Evolutionary conservation across 192 early-diverging fungal genomes (phyloP).

Genomic region (Umbelopsis sp.): DNA sequence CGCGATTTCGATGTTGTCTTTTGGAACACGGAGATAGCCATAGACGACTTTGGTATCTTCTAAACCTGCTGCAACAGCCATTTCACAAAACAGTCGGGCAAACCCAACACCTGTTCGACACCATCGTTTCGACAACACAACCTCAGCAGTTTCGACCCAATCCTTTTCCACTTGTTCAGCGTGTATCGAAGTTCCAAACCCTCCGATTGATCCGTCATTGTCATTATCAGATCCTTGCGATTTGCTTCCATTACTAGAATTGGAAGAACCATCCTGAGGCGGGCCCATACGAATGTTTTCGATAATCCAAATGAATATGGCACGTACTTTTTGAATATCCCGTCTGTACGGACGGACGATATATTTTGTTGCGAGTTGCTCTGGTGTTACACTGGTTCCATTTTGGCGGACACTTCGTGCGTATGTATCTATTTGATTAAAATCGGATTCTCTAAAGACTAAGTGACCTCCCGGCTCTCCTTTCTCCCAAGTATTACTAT

Average conservation of each 20-base stretch:
- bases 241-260: background rate
- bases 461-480: background rate
- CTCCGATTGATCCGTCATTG: background rate
- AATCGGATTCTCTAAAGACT: slow-evolving; percentile 31
- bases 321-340: slow-evolving; percentile 60
- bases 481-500: slow-evolving; percentile 9
- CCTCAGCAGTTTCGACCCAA: slow-evolving; percentile 41
- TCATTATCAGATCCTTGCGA: background rate
- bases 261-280: background rate
- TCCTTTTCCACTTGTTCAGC: slow-evolving; percentile 34
- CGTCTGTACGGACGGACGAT: slow-evolving; percentile 66
- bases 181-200: slow-evolving; percentile 1
- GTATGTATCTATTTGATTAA: slow-evolving; percentile 66
- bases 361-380: slow-evolving; percentile 63
- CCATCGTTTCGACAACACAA: slow-evolving; percentile 37
- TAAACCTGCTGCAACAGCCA: slow-evolving; percentile 54
- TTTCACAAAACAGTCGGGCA: slow-evolving; percentile 53
- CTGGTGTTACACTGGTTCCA: slow-evolving; percentile 59
- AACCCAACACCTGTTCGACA: slow-evolving; percentile 52
- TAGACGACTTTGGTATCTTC: slow-evolving; percentile 46
- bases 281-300: slow-evolving; percentile 57
- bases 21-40: slow-evolving; percentile 45
- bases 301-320: slow-evolving; percentile 72
- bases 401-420: slow-evolving; percentile 64
- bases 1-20: slow-evolving; percentile 18